phyloP scores from a whole-genome alignment of 192 early-diverging fungal genomes.

The Coemansia sp. region DNA sequence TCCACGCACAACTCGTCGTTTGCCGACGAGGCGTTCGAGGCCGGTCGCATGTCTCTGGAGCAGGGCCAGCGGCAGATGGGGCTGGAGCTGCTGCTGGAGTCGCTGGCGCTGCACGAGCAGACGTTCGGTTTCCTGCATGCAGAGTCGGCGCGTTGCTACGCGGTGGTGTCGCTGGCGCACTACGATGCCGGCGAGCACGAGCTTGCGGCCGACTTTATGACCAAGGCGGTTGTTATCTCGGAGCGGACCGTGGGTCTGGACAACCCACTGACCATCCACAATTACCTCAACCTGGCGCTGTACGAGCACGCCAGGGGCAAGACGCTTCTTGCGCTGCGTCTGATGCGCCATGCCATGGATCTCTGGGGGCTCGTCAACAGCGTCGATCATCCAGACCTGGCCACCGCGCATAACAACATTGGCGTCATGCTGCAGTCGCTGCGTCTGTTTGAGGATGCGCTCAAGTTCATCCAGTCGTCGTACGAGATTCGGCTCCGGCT shows the following conservation, averaged over 20 bases:
- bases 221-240: slow-evolving; percentile 79
- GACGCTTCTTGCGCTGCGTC: slow-evolving; percentile 65
- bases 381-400: slow-evolving; percentile 77
- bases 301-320: slow-evolving; percentile 86
- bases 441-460: slow-evolving; percentile 60
- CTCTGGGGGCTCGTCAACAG: slow-evolving; percentile 80
- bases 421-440: slow-evolving; percentile 79
- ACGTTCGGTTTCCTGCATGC: slow-evolving; percentile 89
- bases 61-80: slow-evolving; percentile 80
- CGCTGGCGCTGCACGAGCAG: slow-evolving; percentile 88
- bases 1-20: slow-evolving; percentile 61
- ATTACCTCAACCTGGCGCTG: slow-evolving; percentile 88
- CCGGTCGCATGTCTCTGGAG: slow-evolving; percentile 74
- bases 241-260: slow-evolving; percentile 89
- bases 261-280: slow-evolving; percentile 80
- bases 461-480: slow-evolving; percentile 74
- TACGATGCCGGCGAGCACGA: slow-evolving; percentile 78
- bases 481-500: slow-evolving; percentile 65
- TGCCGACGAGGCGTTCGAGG: slow-evolving; percentile 90
- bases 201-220: slow-evolving; percentile 58
- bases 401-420: slow-evolving; percentile 69
- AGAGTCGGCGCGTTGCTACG: slow-evolving; percentile 85
- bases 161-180: slow-evolving; percentile 78
- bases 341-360: slow-evolving; percentile 80
- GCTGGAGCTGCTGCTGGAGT: slow-evolving; percentile 81